Evolutionary conservation across 257 asterid species (phyloP).

Genomic region (Fraxinus cuspidata): DNA sequence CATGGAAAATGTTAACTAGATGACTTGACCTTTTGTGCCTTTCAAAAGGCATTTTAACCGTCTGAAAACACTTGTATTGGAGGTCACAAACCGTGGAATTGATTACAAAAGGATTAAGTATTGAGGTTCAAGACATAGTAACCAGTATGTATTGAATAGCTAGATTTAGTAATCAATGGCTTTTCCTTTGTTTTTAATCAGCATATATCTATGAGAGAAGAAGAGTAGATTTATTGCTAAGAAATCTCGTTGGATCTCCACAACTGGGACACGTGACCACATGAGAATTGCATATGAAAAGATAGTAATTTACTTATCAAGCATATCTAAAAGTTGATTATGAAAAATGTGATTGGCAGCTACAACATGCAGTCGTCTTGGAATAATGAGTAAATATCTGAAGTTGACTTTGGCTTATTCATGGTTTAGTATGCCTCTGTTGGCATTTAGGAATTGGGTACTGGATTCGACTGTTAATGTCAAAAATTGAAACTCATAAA

Average conservation of each 20-base stretch:
- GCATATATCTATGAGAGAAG: neutral
- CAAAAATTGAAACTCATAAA: neutral
- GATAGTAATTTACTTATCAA: neutral
- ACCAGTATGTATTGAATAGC: neutral
- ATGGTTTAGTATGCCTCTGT: neutral
- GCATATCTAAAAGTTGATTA: too few relatives aligned
- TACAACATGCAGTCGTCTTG: neutral
- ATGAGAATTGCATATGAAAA: neutral
- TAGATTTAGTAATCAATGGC: neutral
- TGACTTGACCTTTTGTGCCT: neutral
- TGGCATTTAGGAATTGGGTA: neutral
- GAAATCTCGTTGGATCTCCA: neutral
- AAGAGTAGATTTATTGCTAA: neutral
- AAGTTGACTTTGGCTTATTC: too few relatives aligned
- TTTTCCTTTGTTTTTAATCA: neutral
- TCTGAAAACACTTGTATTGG: neutral
- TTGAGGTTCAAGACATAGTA: neutral
- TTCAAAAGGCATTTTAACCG: too few relatives aligned
- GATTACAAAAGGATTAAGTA: neutral
- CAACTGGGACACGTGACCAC: neutral
- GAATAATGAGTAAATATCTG: too few relatives aligned
- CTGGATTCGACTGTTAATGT: neutral
- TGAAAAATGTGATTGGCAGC: neutral
- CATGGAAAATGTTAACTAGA: neutral
- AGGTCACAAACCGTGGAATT: neutral